Base-by-base conservation (phyloP, 192 early-diverging fungal species). In the Chytriomyces confervae region DNA sequence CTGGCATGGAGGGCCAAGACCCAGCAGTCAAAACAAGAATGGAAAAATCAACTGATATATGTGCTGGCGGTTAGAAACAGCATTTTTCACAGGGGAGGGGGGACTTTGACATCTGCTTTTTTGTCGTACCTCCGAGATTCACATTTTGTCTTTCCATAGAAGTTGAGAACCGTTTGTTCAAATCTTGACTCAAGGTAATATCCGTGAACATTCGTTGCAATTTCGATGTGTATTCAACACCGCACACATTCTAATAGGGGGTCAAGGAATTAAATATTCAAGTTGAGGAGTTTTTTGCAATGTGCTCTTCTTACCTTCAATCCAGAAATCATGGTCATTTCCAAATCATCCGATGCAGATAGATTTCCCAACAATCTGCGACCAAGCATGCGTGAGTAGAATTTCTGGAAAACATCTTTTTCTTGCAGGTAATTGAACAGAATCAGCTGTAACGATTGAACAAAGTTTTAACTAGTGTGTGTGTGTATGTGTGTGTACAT, bases 331-430 rank as follows among this genome's bases (percentile, higher is more conserved):
- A 95, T 92, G 66, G 81, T 90, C 7, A 84, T 80, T 76, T 96
- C 95, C n/a, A 90, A 81, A 44, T 96, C 95, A 43, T 94, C 93
- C 5, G 92, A 93, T 23, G 84, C 69, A 9, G 91, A 93, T 7
- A 88, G 83, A 9, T 86, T 84, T 78, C 91, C 89, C n/a, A 96
- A 91, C 3, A 96, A 79, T 11, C 95, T 88, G 76, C 94, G 95
- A 5, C 94, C 95, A 29, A 96, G 85, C 78, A 90, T 86, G 20
- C 93, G 85, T 6, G 93, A 90, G 75, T 96, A 96, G 72, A 95
- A 94, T 83, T 95, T 95, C 85, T 96, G 95, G 84, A 94, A 96
- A 1, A 96, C 84, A 72, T 96, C 95, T 73, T 96, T 96, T 71
- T 96, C 95, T 61, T 95, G 92, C 20, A 96, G 87, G 80, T 94